Conservation (phyloP, 2,329 filamentous ascomycete genomes). For the Paracoccidioides lutzii region DNA sequence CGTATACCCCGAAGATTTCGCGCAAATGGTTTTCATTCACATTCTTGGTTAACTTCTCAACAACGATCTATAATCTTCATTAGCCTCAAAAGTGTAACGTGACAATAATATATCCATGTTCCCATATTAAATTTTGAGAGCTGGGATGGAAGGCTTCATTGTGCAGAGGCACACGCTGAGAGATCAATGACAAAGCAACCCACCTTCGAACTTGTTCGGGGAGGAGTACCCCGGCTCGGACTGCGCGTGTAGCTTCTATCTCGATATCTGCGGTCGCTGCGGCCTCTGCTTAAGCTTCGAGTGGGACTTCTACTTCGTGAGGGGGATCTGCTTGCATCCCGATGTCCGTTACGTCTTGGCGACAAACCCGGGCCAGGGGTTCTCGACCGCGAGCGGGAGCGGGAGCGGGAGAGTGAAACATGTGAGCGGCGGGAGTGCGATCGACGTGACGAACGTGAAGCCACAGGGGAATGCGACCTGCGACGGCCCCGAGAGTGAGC, state of each 20-base stretch:
- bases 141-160: background rate
- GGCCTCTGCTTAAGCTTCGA: slow-evolving; percentile 29
- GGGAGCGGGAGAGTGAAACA: slow-evolving; percentile 23
- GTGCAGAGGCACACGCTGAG: too few species aligned
- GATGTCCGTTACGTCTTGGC: slow-evolving; percentile 15
- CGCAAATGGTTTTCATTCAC: slow-evolving; percentile 76
- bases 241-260: slow-evolving; percentile 27
- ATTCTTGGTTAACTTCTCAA: slow-evolving; percentile 92
- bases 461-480: slow-evolving; percentile 9
- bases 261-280: slow-evolving; percentile 26
- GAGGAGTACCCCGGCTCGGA: slow-evolving; percentile 17
- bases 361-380: slow-evolving; percentile 20
- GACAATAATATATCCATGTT: background rate
- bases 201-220: slow-evolving; percentile 26
- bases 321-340: slow-evolving; percentile 16
- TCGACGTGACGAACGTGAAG: slow-evolving; percentile 3
- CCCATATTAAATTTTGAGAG: background rate
- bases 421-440: slow-evolving; percentile 12
- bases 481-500: slow-evolving; percentile 13
- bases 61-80: slow-evolving; percentile 56
- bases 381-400: slow-evolving; percentile 23
- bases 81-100: background rate
- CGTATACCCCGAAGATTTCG: slow-evolving; percentile 87
- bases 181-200: background rate
- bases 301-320: slow-evolving; percentile 16